Conservation (phyloP, 345 rosid genomes). For the Lumnitzera racemosa region DNA sequence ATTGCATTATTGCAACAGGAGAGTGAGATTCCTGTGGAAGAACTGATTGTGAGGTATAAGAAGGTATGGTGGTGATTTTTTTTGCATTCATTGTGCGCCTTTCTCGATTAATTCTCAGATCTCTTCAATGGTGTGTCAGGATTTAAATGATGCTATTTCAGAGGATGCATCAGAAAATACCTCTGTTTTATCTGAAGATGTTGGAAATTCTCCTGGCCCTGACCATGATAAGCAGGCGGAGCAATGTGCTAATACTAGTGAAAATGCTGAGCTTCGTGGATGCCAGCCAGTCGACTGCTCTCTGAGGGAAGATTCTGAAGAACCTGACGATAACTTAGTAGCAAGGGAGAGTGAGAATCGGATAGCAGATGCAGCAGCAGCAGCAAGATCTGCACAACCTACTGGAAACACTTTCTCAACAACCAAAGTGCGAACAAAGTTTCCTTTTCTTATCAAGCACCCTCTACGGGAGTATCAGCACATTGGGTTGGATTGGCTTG, state of each 20-base stretch:
- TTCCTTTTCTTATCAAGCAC: conserved; percentile 96
- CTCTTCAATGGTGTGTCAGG: conserved; percentile 39
- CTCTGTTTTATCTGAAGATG: conserved; percentile 54
- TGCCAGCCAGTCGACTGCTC: conserved; percentile 21
- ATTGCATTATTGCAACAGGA: conserved; percentile 77
- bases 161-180: conserved; percentile 67
- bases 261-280: conserved; percentile 29
- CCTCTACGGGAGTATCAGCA: conserved; percentile 98
- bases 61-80: conserved; percentile 55
- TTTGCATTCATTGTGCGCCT: conserved; percentile 10
- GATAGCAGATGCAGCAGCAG: conserved; percentile 98
- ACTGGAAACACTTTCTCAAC: conserved; percentile 96
- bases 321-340: conserved; percentile 25
- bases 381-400: conserved; percentile 99
- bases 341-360: conserved; percentile 47
- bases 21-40: conserved; percentile 84
- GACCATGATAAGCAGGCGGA: conserved; percentile 26
- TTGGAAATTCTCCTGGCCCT: conserved; percentile 24
- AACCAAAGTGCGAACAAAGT: conserved; percentile 89
- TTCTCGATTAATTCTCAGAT: conserved; percentile 15
- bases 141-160: conserved; percentile 42
- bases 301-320: conserved; percentile 28
- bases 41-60: conserved; percentile 87
- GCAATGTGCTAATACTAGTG: conserved; percentile 32
- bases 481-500: conserved; percentile 99